These are phyloP conservation scores for Penicillium alfredii DNA, from an alignment of 495 filamentous ascomycete species.

Conservation along the genomic window DNA sequence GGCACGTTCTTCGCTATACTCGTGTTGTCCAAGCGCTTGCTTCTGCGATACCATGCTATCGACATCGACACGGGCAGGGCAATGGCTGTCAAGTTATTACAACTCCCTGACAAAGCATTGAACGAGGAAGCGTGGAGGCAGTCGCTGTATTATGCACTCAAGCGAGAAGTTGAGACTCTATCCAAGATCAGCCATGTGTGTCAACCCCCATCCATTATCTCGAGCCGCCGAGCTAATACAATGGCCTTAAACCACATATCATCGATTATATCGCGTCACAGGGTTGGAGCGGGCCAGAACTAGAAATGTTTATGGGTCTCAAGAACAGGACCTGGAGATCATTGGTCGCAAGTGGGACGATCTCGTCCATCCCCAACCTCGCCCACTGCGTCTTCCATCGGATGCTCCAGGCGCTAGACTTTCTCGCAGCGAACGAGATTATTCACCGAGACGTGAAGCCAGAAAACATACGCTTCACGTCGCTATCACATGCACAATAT, in stretches of 20 bases:
- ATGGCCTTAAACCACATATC: too few relatives aligned
- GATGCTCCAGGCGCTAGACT: too few relatives aligned
- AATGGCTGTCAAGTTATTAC: constrained; percentile 17
- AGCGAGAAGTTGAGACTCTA: too few relatives aligned
- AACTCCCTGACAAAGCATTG: constrained; percentile 10
- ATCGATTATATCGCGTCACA: too few relatives aligned
- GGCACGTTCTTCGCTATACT: too few relatives aligned
- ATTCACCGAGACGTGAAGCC: constrained; percentile 17
- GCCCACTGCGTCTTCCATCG: too few relatives aligned
- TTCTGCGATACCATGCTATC: constrained; percentile 17
- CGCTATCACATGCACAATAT: constrained; percentile 3
- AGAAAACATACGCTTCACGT: constrained; percentile 13
- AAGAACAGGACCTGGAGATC: constrained; percentile 17
- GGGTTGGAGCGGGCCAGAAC: constrained; percentile 10
- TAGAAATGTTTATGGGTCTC: constrained; percentile 19
- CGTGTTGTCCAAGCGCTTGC: too few relatives aligned
- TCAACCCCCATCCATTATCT: too few relatives aligned
- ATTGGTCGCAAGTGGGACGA: constrained; percentile 11
- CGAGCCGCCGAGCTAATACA: too few relatives aligned
- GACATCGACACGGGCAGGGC: constrained; percentile 18
- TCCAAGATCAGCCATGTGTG: too few relatives aligned
- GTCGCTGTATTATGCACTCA: constrained; percentile 11
- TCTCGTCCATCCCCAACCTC: too few relatives aligned
- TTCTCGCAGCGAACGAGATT: neutral
- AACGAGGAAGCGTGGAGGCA: constrained; percentile 8